phyloP scores from a whole-genome alignment of 2,329 filamentous ascomycete genomes.

The Incumbomyces delicatus region DNA sequence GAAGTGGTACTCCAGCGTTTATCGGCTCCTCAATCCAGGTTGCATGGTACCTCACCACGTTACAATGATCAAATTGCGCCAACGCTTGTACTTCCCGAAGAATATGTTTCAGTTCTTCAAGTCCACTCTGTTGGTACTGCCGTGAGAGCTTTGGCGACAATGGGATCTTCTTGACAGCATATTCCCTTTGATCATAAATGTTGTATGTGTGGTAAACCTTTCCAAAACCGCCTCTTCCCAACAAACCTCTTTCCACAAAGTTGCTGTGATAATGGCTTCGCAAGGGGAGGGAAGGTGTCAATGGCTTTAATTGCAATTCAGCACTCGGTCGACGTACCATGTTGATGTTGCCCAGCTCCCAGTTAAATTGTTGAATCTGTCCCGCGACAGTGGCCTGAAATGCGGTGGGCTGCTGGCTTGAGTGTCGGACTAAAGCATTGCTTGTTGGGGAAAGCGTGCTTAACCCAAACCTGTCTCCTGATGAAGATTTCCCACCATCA shows the following conservation, averaged over 20 bases:
- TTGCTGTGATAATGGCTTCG: constrained; percentile 39
- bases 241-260: constrained; percentile 44
- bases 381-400: background rate
- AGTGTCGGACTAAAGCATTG: background rate
- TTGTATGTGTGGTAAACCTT: constrained; percentile 54
- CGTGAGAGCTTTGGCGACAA: constrained; percentile 44
- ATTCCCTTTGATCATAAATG: constrained; percentile 51
- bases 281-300: constrained; percentile 22
- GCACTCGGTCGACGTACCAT: constrained; percentile 17
- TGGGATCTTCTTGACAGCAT: constrained; percentile 58
- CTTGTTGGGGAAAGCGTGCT: constrained; percentile 13
- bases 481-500: constrained; percentile 13
- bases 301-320: constrained; percentile 12
- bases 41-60: constrained; percentile 57
- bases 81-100: constrained; percentile 53
- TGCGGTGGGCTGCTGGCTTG: background rate
- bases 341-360: constrained; percentile 15
- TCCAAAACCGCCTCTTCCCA: constrained; percentile 58
- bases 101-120: constrained; percentile 46
- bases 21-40: constrained; percentile 49
- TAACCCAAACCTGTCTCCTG: constrained; percentile 12
- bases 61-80: constrained; percentile 53
- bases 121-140: constrained; percentile 42
- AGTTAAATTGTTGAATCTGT: background rate
- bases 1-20: background rate